Evolutionary conservation across 306 rosid species (phyloP).

Genomic region (Parietaria judaica): DNA sequence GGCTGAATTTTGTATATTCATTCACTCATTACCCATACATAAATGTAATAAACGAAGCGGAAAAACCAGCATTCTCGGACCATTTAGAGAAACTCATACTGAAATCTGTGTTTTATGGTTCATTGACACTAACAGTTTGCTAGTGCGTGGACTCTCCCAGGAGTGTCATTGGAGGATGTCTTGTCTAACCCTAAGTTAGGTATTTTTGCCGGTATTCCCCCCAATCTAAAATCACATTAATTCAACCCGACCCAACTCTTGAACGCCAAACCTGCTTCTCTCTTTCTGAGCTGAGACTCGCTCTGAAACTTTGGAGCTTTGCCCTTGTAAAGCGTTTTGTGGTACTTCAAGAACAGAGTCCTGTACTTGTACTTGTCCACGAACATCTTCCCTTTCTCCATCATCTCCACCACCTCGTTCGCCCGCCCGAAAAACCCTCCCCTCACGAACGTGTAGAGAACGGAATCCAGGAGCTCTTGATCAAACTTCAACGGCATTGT

Average conservation of each 20-base stretch:
- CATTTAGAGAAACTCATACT: no score
- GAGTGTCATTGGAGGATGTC: no score
- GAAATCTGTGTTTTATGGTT: no score
- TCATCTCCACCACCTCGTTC: slow-evolving; percentile 71
- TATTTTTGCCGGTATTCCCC: no score
- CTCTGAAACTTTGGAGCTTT: slow-evolving; percentile 77
- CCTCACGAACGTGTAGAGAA: slow-evolving; percentile 74
- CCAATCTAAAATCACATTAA: slow-evolving; percentile 21
- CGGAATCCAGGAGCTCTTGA: slow-evolving; percentile 87
- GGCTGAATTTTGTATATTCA: no score
- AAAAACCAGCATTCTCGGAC: no score
- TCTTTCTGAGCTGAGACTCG: slow-evolving; percentile 61
- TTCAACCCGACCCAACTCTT: slow-evolving; percentile 78
- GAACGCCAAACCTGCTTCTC: slow-evolving; percentile 60
- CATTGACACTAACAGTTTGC: no score
- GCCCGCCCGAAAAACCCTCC: slow-evolving; percentile 77
- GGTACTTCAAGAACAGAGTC: slow-evolving; percentile 78
- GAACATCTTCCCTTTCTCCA: slow-evolving; percentile 75
- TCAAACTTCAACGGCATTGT: slow-evolving; percentile 68
- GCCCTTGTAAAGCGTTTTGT: slow-evolving; percentile 75
- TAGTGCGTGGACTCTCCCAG: no score
- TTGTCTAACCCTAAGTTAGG: no score
- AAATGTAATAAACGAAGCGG: no score
- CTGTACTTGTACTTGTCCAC: slow-evolving; percentile 82
- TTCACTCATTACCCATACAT: no score